A percentile compares a stretch with the other conserved stretches of the same genome.
Evolutionary conservation across 805 yeast genomes (phyloP).

Genomic region (Metschnikowia peoriensis): DNA sequence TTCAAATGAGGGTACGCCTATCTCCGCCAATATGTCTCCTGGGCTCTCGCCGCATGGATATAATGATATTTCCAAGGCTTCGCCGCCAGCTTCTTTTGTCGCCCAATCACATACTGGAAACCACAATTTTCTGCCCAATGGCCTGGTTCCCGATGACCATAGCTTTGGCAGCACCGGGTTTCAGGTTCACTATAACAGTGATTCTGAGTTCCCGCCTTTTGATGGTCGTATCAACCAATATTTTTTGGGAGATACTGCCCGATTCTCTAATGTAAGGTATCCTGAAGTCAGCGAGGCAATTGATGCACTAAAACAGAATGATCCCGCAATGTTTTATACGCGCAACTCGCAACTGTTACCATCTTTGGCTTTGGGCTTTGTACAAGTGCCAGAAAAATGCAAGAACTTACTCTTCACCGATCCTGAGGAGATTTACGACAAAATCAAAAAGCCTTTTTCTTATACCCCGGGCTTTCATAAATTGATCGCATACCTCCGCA

Average conservation of each 20-base stretch:
- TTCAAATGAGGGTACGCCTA: constrained; percentile 40
- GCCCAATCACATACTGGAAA: neutral
- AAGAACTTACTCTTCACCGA: constrained; percentile 41
- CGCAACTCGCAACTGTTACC: constrained; percentile 40
- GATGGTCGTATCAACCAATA: constrained; percentile 66
- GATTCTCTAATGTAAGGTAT: constrained; percentile 42
- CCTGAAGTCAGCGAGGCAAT: constrained; percentile 59
- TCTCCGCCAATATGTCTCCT: constrained; percentile 33
- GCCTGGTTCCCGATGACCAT: neutral
- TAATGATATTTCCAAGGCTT: neutral
- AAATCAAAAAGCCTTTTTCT: constrained; percentile 72
- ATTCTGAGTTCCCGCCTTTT: constrained; percentile 38
- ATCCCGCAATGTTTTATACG: constrained; percentile 42
- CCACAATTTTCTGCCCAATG: neutral
- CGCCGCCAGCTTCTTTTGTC: constrained; percentile 8
- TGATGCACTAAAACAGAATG: constrained; percentile 33
- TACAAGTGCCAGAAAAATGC: constrained; percentile 5
- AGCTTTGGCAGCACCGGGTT: neutral
- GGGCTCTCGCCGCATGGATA: constrained; percentile 34
- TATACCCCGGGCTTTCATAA: constrained; percentile 91
- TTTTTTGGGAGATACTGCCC: constrained; percentile 53
- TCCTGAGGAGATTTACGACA: constrained; percentile 77
- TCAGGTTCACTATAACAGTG: neutral
- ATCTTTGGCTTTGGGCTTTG: constrained; percentile 48
- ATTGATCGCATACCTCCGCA: constrained; percentile 67